Evolutionary conservation across 306 rosid species (phyloP).

Genomic region (Lablab purpureus): DNA sequence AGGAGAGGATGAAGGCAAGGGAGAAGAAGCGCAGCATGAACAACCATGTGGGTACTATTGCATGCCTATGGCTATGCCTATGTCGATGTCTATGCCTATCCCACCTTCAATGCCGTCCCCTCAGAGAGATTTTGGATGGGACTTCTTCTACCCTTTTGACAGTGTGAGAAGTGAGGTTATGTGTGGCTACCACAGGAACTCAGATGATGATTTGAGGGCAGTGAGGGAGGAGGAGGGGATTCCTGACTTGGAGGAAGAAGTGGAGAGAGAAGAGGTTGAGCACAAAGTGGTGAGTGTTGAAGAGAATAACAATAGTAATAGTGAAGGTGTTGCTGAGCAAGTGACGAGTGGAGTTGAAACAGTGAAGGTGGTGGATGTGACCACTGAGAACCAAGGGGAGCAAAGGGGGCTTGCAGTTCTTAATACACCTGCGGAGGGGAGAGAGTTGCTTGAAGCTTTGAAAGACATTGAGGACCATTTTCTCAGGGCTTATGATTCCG

Average conservation of each 20-base stretch:
- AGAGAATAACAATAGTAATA: conserved; percentile 37
- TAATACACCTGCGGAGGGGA: conserved; percentile 78
- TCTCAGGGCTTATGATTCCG: conserved; percentile 79
- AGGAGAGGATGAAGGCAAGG: conserved; percentile 31
- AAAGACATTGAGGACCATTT: conserved; percentile 83
- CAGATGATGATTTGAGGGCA: conserved; percentile 78
- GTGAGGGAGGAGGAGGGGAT: conserved; percentile 99
- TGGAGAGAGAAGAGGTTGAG: conserved; percentile 55
- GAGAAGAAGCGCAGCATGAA: conserved; percentile 51
- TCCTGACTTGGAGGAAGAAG: conserved; percentile 94
- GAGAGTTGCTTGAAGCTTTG: conserved; percentile 92
- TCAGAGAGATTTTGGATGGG: conserved; percentile 90
- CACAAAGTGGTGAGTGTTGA: conserved; percentile 56
- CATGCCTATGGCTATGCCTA: conserved; percentile 79
- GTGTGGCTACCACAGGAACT: conserved; percentile 62
- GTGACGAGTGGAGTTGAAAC: conserved; percentile 56
- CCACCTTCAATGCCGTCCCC: conserved; percentile 78
- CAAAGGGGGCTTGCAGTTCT: conserved; percentile 66
- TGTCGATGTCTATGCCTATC: conserved; percentile 75
- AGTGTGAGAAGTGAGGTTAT: conserved; percentile 70
- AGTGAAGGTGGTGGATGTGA: conserved; percentile 56
- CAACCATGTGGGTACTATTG: conserved; percentile 69
- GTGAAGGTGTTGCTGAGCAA: conserved; percentile 42
- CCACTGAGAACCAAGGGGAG: conserved; percentile 53
- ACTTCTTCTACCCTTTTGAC: conserved; percentile 90